Evolutionary conservation across 768 basidiomycete species (phyloP), one percentile per base, ranked within the genome.

Genomic region (Heimioporus sp.): DNA sequence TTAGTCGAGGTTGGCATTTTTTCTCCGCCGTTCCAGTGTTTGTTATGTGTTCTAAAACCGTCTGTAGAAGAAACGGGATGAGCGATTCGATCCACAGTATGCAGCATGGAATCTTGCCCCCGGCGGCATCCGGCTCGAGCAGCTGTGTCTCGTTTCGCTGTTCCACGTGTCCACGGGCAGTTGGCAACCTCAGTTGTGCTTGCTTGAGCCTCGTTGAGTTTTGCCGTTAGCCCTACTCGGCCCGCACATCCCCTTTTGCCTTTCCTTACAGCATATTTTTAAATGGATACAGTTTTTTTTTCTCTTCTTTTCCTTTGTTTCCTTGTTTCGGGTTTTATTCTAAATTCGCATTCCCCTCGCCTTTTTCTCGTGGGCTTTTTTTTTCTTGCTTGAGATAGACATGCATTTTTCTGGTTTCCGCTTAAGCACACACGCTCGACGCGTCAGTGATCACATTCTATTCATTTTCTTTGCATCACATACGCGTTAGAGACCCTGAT

Each of bases 121-220:
- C 2, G 44, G 47, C n/a, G 69, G 58, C 5, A 61, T 69, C 31
- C 58, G 53, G 41, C 49, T 68, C 12, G 48, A 59, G 8, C 56
- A 66, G 34, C 40, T 69, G 46, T 73, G 84, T 51, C 81, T 91
- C 36, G 82, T 91, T 60, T 82, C 84, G 57, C 76, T 90, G 43
- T 85, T 86, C 67, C 87, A 87, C 53, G 87, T 90, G 49, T 89
- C 87, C 5, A 80, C 79, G 72, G 88, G 88, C 19, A 85, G 83
- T 56, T 90, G 88, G 88, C 88, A 90, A 57, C 86, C 87, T 20
- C 78, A 84, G 44, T 65, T 90, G 32, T 78, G 85, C 65, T 75
- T 90, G 49, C 46, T 54, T 19, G 40, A 35, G n/a, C 53, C 58
- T 43, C 56, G 43, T 54, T 21, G 40, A 35, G n/a, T 52, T 57